Evolutionary conservation across 192 early-diverging fungal genomes (phyloP), one percentile per base, ranked within the genome.

Genomic region (Neocallimastix lanati): DNA sequence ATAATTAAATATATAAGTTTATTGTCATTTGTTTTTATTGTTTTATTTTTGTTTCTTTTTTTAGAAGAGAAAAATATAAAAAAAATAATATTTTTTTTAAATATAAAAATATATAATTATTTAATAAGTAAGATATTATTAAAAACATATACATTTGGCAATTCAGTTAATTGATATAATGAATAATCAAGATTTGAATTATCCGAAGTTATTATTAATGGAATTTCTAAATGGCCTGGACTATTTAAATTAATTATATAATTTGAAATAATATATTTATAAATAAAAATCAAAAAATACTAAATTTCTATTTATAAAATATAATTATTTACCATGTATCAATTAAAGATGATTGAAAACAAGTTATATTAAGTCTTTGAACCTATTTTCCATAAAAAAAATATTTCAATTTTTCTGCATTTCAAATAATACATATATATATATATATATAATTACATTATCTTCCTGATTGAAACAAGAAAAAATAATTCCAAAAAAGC

Each of bases 401-500:
- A n/a, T n/a, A n/a, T n/a, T n/a, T n/a, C n/a, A n/a, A n/a, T n/a
- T n/a, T n/a, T n/a, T n/a, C n/a, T 33, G 11, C 30, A 11, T 33
- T 33, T 33, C 30, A 33, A 33, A 33, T n/a, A n/a, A n/a, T n/a
- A n/a, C n/a, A n/a, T n/a, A 33, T 33, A 33, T 6, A 6, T 33
- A 33, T 33, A 6, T 6, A 6, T 33, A 3, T 6, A 33, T 33
- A 33, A 6, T 33, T 67, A 78, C 80, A 35, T 80, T 78, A 15
- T 76, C 28, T 7, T 80, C 80, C 13, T 30, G 33, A 29, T 80
- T 80, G 27, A 80, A 80, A 28, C 80, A 80, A 7, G 80, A 80
- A 28, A 80, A 78, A 37, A 80, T 80, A 33, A 80, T 33, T 78
- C 80, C 80, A 35, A 80, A 35, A n/a, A 37, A 80, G 11, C 80